These are phyloP conservation scores for Monascus ruber DNA, from an alignment of 2,329 filamentous ascomycete species.

Conservation along the genomic window DNA sequence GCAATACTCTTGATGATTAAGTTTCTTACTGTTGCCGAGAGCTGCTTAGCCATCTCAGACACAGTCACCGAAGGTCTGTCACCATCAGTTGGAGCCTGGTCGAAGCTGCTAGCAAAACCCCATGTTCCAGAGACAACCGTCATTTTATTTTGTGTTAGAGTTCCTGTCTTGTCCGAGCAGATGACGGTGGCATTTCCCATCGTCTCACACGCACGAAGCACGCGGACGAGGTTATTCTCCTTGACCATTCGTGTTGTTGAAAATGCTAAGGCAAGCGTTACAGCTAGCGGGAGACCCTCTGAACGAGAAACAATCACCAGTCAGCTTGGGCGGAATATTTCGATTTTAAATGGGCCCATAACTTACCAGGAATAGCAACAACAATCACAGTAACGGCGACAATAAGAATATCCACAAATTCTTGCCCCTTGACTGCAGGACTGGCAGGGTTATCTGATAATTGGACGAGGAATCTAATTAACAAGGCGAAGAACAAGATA, in stretches of 20 bases:
- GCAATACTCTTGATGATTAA: slow-evolving; percentile 32
- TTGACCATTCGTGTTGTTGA: slow-evolving; percentile 67
- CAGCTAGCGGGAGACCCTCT: slow-evolving; percentile 64
- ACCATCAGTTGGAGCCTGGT: slow-evolving; percentile 23
- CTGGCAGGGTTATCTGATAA: slow-evolving; percentile 44
- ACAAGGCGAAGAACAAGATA: slow-evolving; percentile 70
- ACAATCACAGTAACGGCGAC: slow-evolving; percentile 71
- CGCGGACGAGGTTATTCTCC: slow-evolving; percentile 66
- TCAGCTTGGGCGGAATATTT: neutral
- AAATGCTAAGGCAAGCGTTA: slow-evolving; percentile 66
- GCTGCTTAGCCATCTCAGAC: slow-evolving; percentile 18
- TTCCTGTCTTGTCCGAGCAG: slow-evolving; percentile 71
- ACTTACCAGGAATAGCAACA: slow-evolving; percentile 54
- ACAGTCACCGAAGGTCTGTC: slow-evolving; percentile 9
- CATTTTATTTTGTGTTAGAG: slow-evolving; percentile 64
- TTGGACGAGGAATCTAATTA: slow-evolving; percentile 71
- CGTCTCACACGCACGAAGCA: slow-evolving; percentile 66
- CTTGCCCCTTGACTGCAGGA: slow-evolving; percentile 65
- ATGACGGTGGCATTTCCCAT: slow-evolving; percentile 74
- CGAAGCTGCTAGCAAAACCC: slow-evolving; percentile 48
- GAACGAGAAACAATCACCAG: slow-evolving; percentile 24
- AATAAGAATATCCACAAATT: slow-evolving; percentile 65
- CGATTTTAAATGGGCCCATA: neutral
- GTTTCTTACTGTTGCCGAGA: slow-evolving; percentile 21
- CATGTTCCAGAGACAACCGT: slow-evolving; percentile 63